Percentiles rank a stretch among this genome's conserved stretches.
Conservation (phyloP, 306 rosid species). For the Myrica gale region DNA sequence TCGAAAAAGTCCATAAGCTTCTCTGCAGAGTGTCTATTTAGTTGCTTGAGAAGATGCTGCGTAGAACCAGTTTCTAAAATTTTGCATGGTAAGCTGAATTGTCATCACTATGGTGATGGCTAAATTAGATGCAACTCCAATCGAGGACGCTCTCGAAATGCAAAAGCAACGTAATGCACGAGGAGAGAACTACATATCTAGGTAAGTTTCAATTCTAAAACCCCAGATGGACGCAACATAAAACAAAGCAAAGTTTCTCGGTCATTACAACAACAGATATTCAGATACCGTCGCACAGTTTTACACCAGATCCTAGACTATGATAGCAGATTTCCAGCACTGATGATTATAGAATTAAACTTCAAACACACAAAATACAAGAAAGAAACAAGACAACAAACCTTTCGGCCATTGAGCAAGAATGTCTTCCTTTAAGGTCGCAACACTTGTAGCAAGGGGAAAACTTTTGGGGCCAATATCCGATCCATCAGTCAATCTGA, state of each 20-base stretch:
- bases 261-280: neutral
- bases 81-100: neutral
- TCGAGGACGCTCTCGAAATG: neutral
- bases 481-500: constrained; percentile 76
- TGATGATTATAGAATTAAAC: constrained; percentile 9
- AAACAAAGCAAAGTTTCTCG: neutral
- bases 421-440: constrained; percentile 71
- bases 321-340: neutral
- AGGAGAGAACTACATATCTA: neutral
- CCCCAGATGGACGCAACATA: neutral
- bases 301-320: neutral
- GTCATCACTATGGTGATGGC: neutral
- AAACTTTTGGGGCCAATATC: constrained; percentile 83
- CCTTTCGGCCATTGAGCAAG: constrained; percentile 96
- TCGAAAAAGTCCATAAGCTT: neutral
- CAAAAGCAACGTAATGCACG: neutral
- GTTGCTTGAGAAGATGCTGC: neutral
- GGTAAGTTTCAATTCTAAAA: neutral
- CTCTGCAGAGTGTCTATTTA: neutral
- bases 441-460: constrained; percentile 74
- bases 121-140: neutral
- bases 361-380: neutral
- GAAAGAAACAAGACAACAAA: constrained; percentile 28
- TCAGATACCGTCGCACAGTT: neutral
- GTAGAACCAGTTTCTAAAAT: neutral